These are phyloP conservation scores for Hirsutella thompsonii DNA, from an alignment of 2,329 filamentous ascomycete species.

Conservation along the genomic window DNA sequence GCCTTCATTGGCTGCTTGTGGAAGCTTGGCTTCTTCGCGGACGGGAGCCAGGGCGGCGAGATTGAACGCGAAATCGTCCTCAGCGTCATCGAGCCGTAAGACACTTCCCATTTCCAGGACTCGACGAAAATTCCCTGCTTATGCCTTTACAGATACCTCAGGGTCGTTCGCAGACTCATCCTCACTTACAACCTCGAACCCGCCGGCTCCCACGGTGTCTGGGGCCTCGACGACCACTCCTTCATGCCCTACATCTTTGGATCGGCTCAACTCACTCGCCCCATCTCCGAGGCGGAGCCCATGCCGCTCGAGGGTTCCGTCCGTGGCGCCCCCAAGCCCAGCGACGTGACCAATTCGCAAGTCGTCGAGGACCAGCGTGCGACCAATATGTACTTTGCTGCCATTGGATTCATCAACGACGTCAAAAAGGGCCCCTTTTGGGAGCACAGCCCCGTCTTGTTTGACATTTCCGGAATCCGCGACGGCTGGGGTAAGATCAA, in stretches of 20 bases:
- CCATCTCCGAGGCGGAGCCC: constrained; percentile 47
- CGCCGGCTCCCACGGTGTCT: constrained; percentile 91
- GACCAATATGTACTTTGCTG: constrained; percentile 83
- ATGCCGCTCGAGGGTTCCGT: constrained; percentile 73
- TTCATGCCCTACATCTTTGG: constrained; percentile 93
- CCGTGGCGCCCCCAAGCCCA: constrained; percentile 56
- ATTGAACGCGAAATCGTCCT: constrained; percentile 71
- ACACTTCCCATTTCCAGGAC: too few relatives aligned
- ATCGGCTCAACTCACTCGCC: constrained; percentile 74
- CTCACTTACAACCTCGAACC: constrained; percentile 87
- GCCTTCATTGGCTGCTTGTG: constrained; percentile 84
- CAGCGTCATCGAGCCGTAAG: constrained; percentile 66
- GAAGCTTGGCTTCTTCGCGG: constrained; percentile 72
- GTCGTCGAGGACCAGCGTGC: constrained; percentile 52
- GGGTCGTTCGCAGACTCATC: constrained; percentile 70
- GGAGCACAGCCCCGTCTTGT: constrained; percentile 91
- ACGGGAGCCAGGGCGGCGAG: constrained; percentile 35
- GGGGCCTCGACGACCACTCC: constrained; percentile 95
- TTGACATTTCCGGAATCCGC: constrained; percentile 82
- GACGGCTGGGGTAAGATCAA: constrained; percentile 99
- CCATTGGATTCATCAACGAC: constrained; percentile 92
- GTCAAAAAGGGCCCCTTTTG: constrained; percentile 95
- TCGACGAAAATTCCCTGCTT: background rate
- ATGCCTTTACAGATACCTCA: constrained; percentile 49
- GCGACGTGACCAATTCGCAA: constrained; percentile 51